Percentiles rank a stretch among this genome's conserved stretches.
Evolutionary conservation across 192 early-diverging fungal genomes (phyloP).

Genomic region (Spinellus fusiger): DNA sequence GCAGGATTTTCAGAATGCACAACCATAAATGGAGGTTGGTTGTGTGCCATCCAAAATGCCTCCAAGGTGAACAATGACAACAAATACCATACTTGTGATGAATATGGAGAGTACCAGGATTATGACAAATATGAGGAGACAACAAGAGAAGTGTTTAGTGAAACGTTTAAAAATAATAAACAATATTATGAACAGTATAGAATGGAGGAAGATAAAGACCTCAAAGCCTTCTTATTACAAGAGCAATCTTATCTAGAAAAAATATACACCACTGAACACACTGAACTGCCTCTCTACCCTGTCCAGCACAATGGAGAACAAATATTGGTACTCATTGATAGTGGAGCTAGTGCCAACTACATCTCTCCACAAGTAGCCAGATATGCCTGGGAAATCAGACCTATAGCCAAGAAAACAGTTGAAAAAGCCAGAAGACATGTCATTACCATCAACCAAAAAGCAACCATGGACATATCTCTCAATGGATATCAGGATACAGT

Average conservation of each 20-base stretch:
- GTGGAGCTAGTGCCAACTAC: constrained; percentile 6
- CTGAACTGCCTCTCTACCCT: neutral
- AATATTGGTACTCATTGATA: neutral
- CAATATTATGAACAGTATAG: neutral
- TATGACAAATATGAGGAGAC: no score
- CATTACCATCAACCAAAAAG: neutral
- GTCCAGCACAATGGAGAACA: neutral
- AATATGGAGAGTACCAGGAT: no score
- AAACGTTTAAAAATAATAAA: no score
- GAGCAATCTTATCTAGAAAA: neutral
- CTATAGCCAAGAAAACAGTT: neutral
- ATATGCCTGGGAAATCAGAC: neutral
- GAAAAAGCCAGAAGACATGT: neutral
- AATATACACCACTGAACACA: neutral
- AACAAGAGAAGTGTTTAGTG: no score
- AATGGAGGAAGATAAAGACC: neutral
- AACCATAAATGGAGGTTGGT: neutral
- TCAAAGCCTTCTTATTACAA: neutral
- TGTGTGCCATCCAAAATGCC: neutral
- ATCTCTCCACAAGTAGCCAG: neutral
- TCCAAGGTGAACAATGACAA: neutral
- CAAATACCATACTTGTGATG: neutral
- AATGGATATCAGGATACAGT: neutral
- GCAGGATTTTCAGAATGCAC: constrained; percentile 9
- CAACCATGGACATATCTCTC: neutral